phyloP scores from a whole-genome alignment of 805 yeast species.

The Starmerella stigmatis region DNA sequence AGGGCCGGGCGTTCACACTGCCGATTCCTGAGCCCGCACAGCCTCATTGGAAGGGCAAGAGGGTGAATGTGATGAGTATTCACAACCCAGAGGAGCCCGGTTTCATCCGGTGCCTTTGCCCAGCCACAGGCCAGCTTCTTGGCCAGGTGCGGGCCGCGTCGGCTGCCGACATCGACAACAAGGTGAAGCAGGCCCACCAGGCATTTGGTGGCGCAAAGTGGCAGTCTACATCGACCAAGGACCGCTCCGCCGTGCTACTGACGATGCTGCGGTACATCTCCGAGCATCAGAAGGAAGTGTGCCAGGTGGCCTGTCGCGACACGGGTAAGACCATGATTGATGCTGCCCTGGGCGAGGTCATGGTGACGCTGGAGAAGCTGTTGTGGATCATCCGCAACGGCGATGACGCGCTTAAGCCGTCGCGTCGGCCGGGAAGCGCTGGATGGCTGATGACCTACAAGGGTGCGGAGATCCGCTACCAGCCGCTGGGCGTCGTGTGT shows the following conservation, averaged over 20 bases:
- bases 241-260: slow-evolving; percentile 58
- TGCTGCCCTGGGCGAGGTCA: slow-evolving; percentile 81
- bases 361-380: slow-evolving; percentile 88
- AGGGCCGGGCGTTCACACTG: slow-evolving; percentile 28
- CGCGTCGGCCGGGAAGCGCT: slow-evolving; percentile 77
- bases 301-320: slow-evolving; percentile 89
- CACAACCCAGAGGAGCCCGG: slow-evolving; percentile 51
- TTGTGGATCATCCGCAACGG: slow-evolving; percentile 86
- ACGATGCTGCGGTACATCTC: slow-evolving; percentile 63
- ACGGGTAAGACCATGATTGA: slow-evolving; percentile 93
- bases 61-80: slow-evolving; percentile 55
- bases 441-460: slow-evolving; percentile 79
- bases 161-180: slow-evolving; percentile 58
- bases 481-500: slow-evolving; percentile 81
- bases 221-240: slow-evolving; percentile 43
- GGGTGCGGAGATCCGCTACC: slow-evolving; percentile 86
- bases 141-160: slow-evolving; percentile 60
- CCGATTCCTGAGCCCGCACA: slow-evolving; percentile 66
- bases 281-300: slow-evolving; percentile 74
- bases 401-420: slow-evolving; percentile 54
- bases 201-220: slow-evolving; percentile 40
- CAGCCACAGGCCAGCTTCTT: slow-evolving; percentile 86
- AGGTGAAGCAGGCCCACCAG: slow-evolving; percentile 41
- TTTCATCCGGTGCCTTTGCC: slow-evolving; percentile 76
- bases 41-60: slow-evolving; percentile 85